Conservation (phyloP, 176 grass and related monocot species). For the Aegilops longissima region DNA sequence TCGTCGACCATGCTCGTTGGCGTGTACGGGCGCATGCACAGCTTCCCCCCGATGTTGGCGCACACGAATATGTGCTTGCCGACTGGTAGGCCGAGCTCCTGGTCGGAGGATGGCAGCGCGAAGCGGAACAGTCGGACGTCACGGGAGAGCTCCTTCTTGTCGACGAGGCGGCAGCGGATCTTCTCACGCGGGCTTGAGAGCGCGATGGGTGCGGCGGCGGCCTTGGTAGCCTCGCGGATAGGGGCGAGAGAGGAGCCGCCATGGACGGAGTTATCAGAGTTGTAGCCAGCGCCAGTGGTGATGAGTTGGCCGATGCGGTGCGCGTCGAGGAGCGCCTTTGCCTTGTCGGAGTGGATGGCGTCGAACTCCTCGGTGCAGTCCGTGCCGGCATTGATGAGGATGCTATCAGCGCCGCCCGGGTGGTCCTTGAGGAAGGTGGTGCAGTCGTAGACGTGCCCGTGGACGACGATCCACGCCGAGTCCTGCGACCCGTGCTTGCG, state of each 20-base stretch:
- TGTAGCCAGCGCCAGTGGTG: constrained; percentile 66
- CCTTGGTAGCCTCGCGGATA: constrained; percentile 50
- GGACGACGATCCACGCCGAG: constrained; percentile 87
- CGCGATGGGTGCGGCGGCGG: constrained; percentile 42
- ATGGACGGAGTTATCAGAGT: constrained; percentile 62
- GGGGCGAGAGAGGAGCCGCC: constrained; percentile 56
- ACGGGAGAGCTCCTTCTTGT: constrained; percentile 62
- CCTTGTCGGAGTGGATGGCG: constrained; percentile 92
- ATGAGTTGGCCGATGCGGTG: constrained; percentile 88
- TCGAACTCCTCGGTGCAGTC: constrained; percentile 99
- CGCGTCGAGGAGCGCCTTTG: constrained; percentile 71
- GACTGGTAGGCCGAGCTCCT: constrained; percentile 68
- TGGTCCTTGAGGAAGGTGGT: constrained; percentile 83
- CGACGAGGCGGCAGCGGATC: constrained; percentile 56
- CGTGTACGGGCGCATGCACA: constrained; percentile 86
- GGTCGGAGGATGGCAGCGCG: constrained; percentile 58
- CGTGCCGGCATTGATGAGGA: constrained; percentile 89
- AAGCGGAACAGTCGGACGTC: constrained; percentile 86
- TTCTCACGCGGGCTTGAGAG: constrained; percentile 74
- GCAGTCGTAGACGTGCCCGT: constrained; percentile 93
- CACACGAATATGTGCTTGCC: constrained; percentile 96
- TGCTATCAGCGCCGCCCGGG: constrained; percentile 88
- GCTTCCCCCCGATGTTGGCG: constrained; percentile 69
- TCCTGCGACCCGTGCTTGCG: constrained; percentile 62
- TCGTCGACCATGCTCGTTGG: constrained; percentile 73